phyloP scores from a whole-genome alignment of 805 yeast species.

The Ascoidea rubescens region DNA sequence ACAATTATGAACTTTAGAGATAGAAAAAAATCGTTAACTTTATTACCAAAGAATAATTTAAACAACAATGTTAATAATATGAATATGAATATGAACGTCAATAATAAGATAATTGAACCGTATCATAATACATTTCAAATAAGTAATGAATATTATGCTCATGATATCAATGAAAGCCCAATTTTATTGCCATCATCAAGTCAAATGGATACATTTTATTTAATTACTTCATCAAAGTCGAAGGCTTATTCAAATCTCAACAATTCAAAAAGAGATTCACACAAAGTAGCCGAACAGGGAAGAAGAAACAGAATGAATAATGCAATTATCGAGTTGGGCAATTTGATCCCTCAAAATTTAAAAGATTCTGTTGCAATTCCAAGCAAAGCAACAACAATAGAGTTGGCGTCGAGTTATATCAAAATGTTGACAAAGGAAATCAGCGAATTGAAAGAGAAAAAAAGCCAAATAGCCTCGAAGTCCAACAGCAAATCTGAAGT shows the following conservation, averaged over 20 bases:
- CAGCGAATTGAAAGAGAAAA: neutral
- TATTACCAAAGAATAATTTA: no score
- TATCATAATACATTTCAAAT: neutral
- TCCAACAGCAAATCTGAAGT: no score
- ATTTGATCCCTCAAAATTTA: conserved; percentile 48
- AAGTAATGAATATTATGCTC: neutral
- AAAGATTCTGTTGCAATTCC: conserved; percentile 51
- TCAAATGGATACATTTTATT: neutral
- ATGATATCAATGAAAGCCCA: neutral
- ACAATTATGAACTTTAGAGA: no score
- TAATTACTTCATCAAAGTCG: no score
- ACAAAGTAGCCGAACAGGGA: conserved; percentile 95
- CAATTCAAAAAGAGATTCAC: conserved; percentile 25
- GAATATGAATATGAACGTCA: neutral
- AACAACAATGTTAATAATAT: no score
- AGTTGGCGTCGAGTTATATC: conserved; percentile 68
- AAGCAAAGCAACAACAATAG: conserved; percentile 91
- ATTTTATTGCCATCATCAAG: neutral
- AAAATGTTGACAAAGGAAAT: conserved; percentile 26
- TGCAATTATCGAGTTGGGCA: conserved; percentile 66
- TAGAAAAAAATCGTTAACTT: no score
- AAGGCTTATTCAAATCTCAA: no score
- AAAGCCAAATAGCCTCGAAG: no score
- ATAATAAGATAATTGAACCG: neutral
- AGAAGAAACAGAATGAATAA: conserved; percentile 83